Base-by-base conservation (phyloP, 805 yeast genomes). In the Yamadazyma scolyti region DNA sequence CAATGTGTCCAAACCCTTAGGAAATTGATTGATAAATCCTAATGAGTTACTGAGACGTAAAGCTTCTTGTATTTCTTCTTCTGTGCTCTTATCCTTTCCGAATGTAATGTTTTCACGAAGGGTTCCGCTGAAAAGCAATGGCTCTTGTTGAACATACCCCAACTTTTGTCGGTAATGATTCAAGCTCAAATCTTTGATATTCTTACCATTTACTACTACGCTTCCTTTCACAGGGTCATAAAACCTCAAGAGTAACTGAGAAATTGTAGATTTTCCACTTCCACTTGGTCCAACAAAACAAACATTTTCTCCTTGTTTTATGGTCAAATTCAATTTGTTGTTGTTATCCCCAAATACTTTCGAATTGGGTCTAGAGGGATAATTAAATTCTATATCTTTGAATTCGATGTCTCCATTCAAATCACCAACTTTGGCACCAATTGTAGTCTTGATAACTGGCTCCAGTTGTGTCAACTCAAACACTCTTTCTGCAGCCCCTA, bases 231-330 rank as follows among this genome's bases (percentile, higher is more conserved):
- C 51, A 2, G 94, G 89, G 47, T 88, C 96, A 56, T 90, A 90
- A 51, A 84, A 85, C 37, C 97, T 68, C 44, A 89, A 58, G 26
- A 90, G 59, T 31, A 90, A 61, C 31, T 89, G 85, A 5, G 89
- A 72, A 3, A 90, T 75, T 0, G 97, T 89, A 11, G 95, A 85
- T 54, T 90, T 90, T 16, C 97, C 97, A 39, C 95, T 84, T 2
- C 97, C 97, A 20, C 94, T 82, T n/a, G 96, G 96, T 2, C 97
- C 97, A 11, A 89, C 97, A 37, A 90, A 77, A 52, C 97, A 89
- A 10, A 89, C 79, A 47, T 90, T 90, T 44, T 86, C 89, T 9
- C 97, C 97, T 20, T 83, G 77, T 10, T 65, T 54, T 26, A 90
- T 79, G 2, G 60, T 66, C 34, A 90, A 65, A 42, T 75, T 66